phyloP scores from a whole-genome alignment of 2,329 filamentous ascomycete species.

The Myriosclerotinia scirpicola region DNA sequence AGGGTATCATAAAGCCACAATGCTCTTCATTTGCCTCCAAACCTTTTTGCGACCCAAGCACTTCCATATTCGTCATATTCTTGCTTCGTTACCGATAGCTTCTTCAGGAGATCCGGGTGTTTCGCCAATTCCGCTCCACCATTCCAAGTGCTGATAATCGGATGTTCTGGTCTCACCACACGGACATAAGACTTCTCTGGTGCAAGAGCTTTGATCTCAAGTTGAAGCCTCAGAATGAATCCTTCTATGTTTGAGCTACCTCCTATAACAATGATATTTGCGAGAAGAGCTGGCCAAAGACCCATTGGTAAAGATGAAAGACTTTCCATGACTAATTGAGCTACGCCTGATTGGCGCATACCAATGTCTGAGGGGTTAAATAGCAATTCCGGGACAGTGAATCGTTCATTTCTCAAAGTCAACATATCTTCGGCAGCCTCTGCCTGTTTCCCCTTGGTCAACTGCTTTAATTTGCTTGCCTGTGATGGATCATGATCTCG shows the following conservation, averaged over 20 bases:
- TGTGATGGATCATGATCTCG: constrained; percentile 74
- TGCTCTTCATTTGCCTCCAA: constrained; percentile 47
- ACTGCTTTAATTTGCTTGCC: constrained; percentile 51
- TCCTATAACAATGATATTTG: constrained; percentile 86
- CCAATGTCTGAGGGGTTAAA: constrained; percentile 87
- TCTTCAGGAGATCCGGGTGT: constrained; percentile 62
- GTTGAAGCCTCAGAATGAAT: constrained; percentile 76
- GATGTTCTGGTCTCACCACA: constrained; percentile 67
- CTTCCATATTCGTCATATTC: constrained; percentile 89
- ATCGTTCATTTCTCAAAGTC: constrained; percentile 88
- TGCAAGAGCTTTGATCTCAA: constrained; percentile 69
- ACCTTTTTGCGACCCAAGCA: constrained; percentile 71
- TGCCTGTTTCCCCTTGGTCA: constrained; percentile 46
- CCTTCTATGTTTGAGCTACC: constrained; percentile 79
- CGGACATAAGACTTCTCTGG: constrained; percentile 77
- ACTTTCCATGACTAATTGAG: constrained; percentile 79
- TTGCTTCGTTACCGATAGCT: constrained; percentile 74
- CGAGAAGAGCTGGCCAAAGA: constrained; percentile 77
- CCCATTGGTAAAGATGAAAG: constrained; percentile 74
- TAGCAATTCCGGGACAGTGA: constrained; percentile 83
- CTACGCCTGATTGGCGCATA: constrained; percentile 77
- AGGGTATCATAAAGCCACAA: not conserved
- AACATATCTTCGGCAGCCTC: constrained; percentile 71
- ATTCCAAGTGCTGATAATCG: constrained; percentile 79
- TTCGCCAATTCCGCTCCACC: constrained; percentile 78